Base-by-base conservation (phyloP, 129 eudicot genomes). In the Oenanthe sinensis region DNA sequence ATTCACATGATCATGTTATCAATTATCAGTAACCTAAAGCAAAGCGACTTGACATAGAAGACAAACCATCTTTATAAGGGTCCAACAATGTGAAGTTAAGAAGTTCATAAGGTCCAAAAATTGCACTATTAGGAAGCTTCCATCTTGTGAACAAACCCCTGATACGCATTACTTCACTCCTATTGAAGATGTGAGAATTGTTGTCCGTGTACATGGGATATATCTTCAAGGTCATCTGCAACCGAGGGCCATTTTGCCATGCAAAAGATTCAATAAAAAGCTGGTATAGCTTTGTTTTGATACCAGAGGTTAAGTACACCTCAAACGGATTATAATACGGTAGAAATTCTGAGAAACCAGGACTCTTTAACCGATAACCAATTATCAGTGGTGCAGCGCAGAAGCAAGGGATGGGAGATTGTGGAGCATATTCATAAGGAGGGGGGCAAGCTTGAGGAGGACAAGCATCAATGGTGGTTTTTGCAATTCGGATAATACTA, bases 41-140 rank as follows among this genome's bases (percentile, higher is more conserved):
- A 28, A 63, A 10, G 70, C 14, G 9, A 63, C 24, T 52, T 17
- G 81, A 70, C 77, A 48, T 54, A 74, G 70, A 72, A 78, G 50
- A 85, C 97, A n/a, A 50, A 90, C 98, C 75, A 16, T 83, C 86
- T 78, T 9, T 52, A 62, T 93, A 93, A 58, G 88, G 91, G 17
- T 7, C 92, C 77, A 49, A 72, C 43, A 91, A 86, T 8, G 89
- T 86, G 91, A 90, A 90, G 81, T 84, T 52, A 50, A 90, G 84
- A 83, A 90, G 88, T 83, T 90, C 97, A 46, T 86, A 89, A 55
- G 98, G 98, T 85, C 98, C 98, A 79, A 93, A 93, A 67, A 85
- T 65, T 14, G 78, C 85, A 75, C 80, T 89, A 77, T 82, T 88
- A 22, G 85, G 91, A 86, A 93, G 88, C 76, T 12, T 45, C 98